Percentiles rank a stretch among this genome's conserved stretches.
These are phyloP conservation scores for Zygosaccharomyces pseudorouxii DNA, from an alignment of 805 yeast species.

Conservation along the genomic window DNA sequence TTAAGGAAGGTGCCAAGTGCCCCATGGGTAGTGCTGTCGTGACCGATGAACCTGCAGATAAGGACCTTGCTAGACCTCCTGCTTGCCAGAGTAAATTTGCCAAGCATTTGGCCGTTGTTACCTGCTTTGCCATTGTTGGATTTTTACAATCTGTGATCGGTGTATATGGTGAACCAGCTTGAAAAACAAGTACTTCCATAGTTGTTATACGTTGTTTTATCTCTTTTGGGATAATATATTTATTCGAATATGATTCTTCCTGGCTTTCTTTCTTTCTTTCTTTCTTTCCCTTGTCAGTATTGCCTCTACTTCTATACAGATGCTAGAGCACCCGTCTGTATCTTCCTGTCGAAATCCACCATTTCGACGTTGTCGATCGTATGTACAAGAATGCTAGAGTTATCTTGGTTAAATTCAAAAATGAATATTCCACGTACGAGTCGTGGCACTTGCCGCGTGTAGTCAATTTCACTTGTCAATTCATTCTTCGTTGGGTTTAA, in stretches of 20 bases:
- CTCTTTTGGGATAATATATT: not conserved
- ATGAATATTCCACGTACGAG: conserved; percentile 50
- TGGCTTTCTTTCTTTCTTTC: not conserved
- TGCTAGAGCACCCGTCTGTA: conserved; percentile 23
- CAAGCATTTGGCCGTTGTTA: conserved; percentile 17
- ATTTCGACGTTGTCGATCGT: conserved; percentile 64
- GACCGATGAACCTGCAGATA: conserved; percentile 10
- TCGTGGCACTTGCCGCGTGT: conserved; percentile 6
- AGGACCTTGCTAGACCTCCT: conserved; percentile 9
- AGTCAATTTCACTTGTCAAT: conserved; percentile 6
- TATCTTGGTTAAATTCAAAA: conserved; percentile 57
- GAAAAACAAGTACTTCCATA: not conserved
- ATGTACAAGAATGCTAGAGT: conserved; percentile 53
- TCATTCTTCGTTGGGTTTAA: conserved; percentile 15
- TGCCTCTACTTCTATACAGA: conserved; percentile 9
- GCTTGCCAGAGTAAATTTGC: conserved; percentile 14
- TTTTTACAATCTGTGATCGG: conserved; percentile 32
- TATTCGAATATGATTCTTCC: not conserved
- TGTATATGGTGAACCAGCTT: conserved; percentile 29
- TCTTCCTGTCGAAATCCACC: conserved; percentile 40
- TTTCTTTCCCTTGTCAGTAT: not conserved
- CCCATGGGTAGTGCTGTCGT: conserved; percentile 17
- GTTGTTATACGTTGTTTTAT: not conserved
- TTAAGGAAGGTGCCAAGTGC: conserved; percentile 13
- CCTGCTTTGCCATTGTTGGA: conserved; percentile 21